Evolutionary conservation across 1,284 basidiomycete genomes (phyloP).

Genomic region (Trichosporon sp.): DNA sequence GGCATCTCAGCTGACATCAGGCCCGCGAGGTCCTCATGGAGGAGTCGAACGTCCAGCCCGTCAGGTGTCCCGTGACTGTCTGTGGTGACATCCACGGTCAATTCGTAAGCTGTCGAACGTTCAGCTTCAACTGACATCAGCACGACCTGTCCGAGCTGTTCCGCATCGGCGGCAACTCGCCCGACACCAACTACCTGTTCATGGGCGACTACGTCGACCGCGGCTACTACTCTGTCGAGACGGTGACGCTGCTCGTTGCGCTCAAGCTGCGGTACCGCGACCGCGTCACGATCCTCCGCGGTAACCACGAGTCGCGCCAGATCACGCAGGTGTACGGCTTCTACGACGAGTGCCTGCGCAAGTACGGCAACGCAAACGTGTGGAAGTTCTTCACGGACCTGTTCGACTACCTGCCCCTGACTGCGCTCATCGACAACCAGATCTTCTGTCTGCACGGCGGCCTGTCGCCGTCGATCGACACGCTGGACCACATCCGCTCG

Average conservation of each 20-base stretch:
- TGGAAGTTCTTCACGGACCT: constrained; percentile 99
- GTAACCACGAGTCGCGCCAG: constrained; percentile 98
- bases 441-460: constrained; percentile 99
- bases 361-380: constrained; percentile 99
- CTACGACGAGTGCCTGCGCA: constrained; percentile 98
- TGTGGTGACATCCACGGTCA: constrained; percentile 99
- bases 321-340: constrained; percentile 99
- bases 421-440: constrained; percentile 97
- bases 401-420: constrained; percentile 96
- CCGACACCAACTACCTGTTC: constrained; percentile 99
- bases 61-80: constrained; percentile 94
- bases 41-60: constrained; percentile 96
- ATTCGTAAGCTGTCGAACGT: constrained; percentile 70
- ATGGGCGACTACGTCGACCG: constrained; percentile 99
- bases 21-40: constrained; percentile 96
- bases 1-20: constrained; percentile 52
- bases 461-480: constrained; percentile 97
- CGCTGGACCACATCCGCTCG: constrained; percentile 95
- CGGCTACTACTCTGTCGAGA: constrained; percentile 99
- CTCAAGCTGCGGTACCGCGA: constrained; percentile 98
- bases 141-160: constrained; percentile 99
- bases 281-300: constrained; percentile 94
- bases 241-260: constrained; percentile 95
- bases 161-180: constrained; percentile 97
- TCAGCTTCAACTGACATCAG: constrained; percentile 51